Evolutionary conservation across 1,284 basidiomycete genomes (phyloP), one percentile per base, ranked within the genome.

Genomic region (Mycosarcoma mackinlayi): DNA sequence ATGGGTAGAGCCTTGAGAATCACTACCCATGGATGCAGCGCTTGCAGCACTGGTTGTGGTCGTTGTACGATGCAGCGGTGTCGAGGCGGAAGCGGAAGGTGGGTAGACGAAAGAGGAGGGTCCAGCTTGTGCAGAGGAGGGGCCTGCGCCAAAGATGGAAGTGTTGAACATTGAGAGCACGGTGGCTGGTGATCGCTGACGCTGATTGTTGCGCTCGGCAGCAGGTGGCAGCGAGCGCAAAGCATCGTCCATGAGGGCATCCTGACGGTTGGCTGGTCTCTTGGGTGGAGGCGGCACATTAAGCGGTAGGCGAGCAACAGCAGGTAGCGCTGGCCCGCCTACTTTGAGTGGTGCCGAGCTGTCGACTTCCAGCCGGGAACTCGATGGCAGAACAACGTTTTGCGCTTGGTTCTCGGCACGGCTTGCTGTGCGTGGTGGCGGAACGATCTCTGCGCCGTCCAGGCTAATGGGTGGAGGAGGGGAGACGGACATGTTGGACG

Each of bases 241-340:
- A n/a, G 69, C 64, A 50, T 72, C 69, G 39, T 72, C 51, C 59
- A 72, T 67, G 23, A 66, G 51, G 0, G 64, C 59, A 49, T 66
- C 63, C 10, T 58, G 39, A 34, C 49, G 59, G 39, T 56, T 66
- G 19, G 37, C 25, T 2, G 69, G 69, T 24, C 64, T 55, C 28
- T 41, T 37, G 14, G 69, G 69, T 24, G 64, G 69, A 31, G 58
- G 54, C 1, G 63, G 54, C 1, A 61, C 38, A n/a, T 72, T 55
- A 24, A 49, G 14, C 4, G 64, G 63, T 11, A 66, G 35, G 14
- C 47, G 52, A 19, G 41, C 60, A 35, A 47, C 41, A 28, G 66
- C 51, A 16, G 66, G 66, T 8, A 60, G 21, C 9, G 42, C 34
- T 16, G 57, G 66, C n/a, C 35, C 33, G 4, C 8, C 48, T 2